Percentiles rank a stretch among this genome's conserved stretches.
These are phyloP conservation scores for Sphagnurus paluster DNA, from an alignment of 1,284 basidiomycete species.

Conservation along the genomic window DNA sequence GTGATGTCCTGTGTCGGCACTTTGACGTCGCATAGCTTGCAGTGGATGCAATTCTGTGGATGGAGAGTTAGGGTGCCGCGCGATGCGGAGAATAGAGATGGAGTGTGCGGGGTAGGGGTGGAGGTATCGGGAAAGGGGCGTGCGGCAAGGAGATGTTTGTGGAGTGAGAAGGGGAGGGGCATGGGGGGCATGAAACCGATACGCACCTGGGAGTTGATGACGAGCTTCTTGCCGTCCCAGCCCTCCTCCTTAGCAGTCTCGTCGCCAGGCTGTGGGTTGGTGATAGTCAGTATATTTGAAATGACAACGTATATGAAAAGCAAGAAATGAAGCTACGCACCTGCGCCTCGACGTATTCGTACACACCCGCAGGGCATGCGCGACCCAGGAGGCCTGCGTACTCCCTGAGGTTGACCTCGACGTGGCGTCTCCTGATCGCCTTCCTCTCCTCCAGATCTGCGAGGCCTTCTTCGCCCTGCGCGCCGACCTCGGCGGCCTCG, in stretches of 20 bases:
- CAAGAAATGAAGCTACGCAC: conserved; percentile 11
- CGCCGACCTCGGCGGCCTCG: conserved; percentile 22
- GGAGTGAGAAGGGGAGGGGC: too few species aligned
- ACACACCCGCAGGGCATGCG: conserved; percentile 95
- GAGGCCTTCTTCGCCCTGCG: conserved; percentile 39
- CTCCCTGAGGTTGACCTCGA: conserved; percentile 74
- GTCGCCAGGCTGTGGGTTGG: conserved; percentile 33
- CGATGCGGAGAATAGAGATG: too few species aligned
- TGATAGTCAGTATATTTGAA: neutral
- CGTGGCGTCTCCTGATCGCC: conserved; percentile 61
- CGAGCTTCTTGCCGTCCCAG: conserved; percentile 83
- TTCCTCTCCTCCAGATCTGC: conserved; percentile 30
- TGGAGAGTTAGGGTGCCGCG: too few species aligned
- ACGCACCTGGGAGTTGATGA: conserved; percentile 92
- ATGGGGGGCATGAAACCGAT: conserved; percentile 1
- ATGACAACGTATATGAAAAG: conserved; percentile 7
- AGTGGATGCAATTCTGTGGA: conserved; percentile 86
- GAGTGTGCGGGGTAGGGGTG: too few species aligned
- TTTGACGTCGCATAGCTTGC: conserved; percentile 94
- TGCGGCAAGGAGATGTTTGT: neutral
- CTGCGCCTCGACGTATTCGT: conserved; percentile 91
- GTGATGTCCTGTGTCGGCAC: conserved; percentile 92
- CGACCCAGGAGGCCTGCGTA: conserved; percentile 87
- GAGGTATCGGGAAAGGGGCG: too few species aligned
- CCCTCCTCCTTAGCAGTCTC: conserved; percentile 50